Conservation (phyloP, 768 basidiomycete species). For the Grammothele lineata region DNA sequence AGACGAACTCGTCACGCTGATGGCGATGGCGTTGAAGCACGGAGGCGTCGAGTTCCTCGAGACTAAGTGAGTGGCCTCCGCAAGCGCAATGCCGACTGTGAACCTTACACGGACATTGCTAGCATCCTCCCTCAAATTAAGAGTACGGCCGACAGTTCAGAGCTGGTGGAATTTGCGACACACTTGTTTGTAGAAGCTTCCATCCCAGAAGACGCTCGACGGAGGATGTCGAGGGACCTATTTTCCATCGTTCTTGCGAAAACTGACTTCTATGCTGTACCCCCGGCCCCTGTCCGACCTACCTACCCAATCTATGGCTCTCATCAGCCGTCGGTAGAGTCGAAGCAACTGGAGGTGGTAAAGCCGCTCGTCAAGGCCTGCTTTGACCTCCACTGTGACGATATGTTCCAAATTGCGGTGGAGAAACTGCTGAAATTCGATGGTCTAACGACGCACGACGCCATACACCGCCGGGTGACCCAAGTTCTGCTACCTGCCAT, state of each 20-base stretch:
- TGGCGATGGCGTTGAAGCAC: background rate
- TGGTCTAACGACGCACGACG: background rate
- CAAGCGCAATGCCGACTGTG: background rate
- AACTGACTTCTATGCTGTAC: slow-evolving; percentile 3
- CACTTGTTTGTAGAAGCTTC: background rate
- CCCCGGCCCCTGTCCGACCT: background rate
- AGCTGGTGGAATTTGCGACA: background rate
- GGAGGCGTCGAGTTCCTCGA: background rate
- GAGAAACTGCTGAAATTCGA: background rate
- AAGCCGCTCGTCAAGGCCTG: slow-evolving; percentile 1
- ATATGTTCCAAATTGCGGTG: background rate
- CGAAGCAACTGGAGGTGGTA: background rate
- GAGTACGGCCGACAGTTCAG: background rate
- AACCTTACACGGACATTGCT: too few species aligned
- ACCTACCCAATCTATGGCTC: background rate
- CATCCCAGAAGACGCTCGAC: background rate
- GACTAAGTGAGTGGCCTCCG: background rate
- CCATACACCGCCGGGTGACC: background rate
- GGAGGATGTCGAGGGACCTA: background rate
- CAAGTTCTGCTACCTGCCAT: slow-evolving; percentile 3
- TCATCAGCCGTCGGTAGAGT: too few species aligned
- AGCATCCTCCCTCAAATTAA: slow-evolving; percentile 5
- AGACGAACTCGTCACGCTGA: background rate
- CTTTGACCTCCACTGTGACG: background rate
- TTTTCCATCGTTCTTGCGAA: too few species aligned